A percentile compares a stretch with the other conserved stretches of the same genome.
phyloP scores from a whole-genome alignment of 352 stramenopile genomes.

The Phytophthora sojae region DNA sequence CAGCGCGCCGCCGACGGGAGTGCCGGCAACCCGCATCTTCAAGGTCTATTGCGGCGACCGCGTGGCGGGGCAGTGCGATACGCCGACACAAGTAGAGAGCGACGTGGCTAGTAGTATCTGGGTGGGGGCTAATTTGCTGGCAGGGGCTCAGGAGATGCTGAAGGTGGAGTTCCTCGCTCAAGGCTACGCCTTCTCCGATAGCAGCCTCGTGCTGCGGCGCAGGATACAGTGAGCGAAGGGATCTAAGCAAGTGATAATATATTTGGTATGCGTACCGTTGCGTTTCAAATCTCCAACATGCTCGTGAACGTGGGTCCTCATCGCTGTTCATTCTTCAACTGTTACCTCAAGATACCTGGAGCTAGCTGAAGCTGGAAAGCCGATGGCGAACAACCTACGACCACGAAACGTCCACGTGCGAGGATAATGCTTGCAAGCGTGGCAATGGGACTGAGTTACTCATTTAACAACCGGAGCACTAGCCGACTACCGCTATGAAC shows the following conservation, averaged over 20 bases:
- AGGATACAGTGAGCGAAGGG: conserved; percentile 1
- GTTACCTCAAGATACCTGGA: too few relatives aligned
- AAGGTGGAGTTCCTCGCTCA: conserved; percentile 31
- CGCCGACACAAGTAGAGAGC: conserved; percentile 10
- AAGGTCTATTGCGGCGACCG: conserved; percentile 19
- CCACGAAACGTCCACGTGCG: neutral
- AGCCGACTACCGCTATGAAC: conserved; percentile 29
- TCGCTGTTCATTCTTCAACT: too few relatives aligned
- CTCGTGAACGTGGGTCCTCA: too few relatives aligned
- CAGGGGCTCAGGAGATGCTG: conserved; percentile 12
- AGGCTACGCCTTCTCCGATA: conserved; percentile 33
- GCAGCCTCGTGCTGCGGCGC: conserved; percentile 22
- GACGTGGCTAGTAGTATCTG: conserved; percentile 20
- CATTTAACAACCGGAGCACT: conserved; percentile 22
- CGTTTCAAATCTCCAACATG: too few relatives aligned
- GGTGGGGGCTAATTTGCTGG: conserved; percentile 5
- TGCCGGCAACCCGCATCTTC: conserved; percentile 14
- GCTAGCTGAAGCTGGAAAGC: neutral
- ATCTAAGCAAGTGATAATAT: neutral
- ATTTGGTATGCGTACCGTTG: too few relatives aligned
- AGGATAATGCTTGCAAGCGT: too few relatives aligned
- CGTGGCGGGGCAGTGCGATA: conserved; percentile 20
- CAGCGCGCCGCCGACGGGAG: conserved; percentile 3
- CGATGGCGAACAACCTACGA: neutral
- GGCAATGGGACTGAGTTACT: neutral